A percentile compares a stretch with the other conserved stretches of the same genome.
Conservation (phyloP, 2,329 filamentous ascomycete species). For the Xylariaceae sp. region DNA sequence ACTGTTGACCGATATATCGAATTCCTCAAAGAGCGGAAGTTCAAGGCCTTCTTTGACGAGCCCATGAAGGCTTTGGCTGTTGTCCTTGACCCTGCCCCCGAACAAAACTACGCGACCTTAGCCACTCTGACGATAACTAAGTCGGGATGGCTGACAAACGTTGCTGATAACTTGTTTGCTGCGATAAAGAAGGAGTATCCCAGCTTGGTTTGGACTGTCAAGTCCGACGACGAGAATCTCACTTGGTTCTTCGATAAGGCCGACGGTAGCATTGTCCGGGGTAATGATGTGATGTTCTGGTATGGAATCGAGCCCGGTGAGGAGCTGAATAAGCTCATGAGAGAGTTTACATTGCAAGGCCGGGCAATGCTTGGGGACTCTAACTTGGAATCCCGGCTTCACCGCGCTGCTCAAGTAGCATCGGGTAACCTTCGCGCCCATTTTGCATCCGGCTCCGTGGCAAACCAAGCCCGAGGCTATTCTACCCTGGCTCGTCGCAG, state of each 20-base stretch:
- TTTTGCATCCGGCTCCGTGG: conserved; percentile 38
- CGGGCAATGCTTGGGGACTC: conserved; percentile 84
- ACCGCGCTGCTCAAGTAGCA: conserved; percentile 69
- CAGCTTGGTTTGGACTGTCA: conserved; percentile 93
- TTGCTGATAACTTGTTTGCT: conserved; percentile 91
- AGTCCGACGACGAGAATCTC: conserved; percentile 91
- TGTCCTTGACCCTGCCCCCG: conserved; percentile 68
- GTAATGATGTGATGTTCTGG: conserved; percentile 93
- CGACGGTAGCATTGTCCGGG: conserved; percentile 81
- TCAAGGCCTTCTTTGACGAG: conserved; percentile 94
- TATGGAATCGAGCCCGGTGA: conserved; percentile 80
- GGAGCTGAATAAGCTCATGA: conserved; percentile 78
- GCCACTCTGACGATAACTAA: conserved; percentile 92
- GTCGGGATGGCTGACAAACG: conserved; percentile 88
- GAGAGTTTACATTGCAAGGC: conserved; percentile 78
- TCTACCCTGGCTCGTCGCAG: too few species aligned
- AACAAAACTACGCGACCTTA: conserved; percentile 70
- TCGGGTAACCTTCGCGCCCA: conserved; percentile 44
- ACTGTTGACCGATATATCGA: conserved; percentile 86
- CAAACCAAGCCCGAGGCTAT: conserved; percentile 51
- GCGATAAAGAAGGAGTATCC: conserved; percentile 92
- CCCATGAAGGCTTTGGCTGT: conserved; percentile 89
- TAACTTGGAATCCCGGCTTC: conserved; percentile 81
- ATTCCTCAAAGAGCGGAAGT: conserved; percentile 69
- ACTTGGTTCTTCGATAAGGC: conserved; percentile 99